phyloP scores from a whole-genome alignment of 345 rosid genomes.

The Barbarea vulgaris region DNA sequence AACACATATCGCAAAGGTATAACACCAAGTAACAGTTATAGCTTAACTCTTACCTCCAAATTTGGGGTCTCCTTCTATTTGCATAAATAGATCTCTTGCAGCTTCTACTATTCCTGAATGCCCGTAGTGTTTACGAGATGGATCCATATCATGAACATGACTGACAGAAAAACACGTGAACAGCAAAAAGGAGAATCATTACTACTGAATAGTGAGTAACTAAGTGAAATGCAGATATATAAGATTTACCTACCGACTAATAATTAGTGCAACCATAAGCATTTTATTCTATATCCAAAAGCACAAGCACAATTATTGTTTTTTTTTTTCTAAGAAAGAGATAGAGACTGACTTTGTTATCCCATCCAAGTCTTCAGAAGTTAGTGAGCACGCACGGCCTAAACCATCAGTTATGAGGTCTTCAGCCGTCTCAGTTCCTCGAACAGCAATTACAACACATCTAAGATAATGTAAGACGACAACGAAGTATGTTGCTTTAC shows the following conservation, averaged over 20 bases:
- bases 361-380: slow-evolving; percentile 74
- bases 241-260: not conserved
- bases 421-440: slow-evolving; percentile 96
- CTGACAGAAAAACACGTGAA: slow-evolving; percentile 31
- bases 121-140: slow-evolving; percentile 75
- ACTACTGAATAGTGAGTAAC: not conserved
- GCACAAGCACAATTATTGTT: not conserved
- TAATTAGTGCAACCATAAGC: not conserved
- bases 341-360: slow-evolving; percentile 58
- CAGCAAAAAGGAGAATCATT: not conserved
- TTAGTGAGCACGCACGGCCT: slow-evolving; percentile 68
- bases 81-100: slow-evolving; percentile 76
- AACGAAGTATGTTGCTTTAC: slow-evolving; percentile 88
- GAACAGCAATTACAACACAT: slow-evolving; percentile 75
- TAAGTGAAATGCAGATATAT: not conserved
- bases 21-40: slow-evolving; percentile 9
- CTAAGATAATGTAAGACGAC: slow-evolving; percentile 75
- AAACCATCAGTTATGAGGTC: slow-evolving; percentile 96
- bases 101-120: slow-evolving; percentile 86
- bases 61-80: slow-evolving; percentile 70
- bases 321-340: not conserved
- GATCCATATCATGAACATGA: slow-evolving; percentile 46
- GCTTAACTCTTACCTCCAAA: slow-evolving; percentile 45
- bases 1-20: not conserved
- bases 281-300: not conserved